Base-by-base conservation (phyloP, 2,329 filamentous ascomycete genomes). In the Talaromyces verruculosus region DNA sequence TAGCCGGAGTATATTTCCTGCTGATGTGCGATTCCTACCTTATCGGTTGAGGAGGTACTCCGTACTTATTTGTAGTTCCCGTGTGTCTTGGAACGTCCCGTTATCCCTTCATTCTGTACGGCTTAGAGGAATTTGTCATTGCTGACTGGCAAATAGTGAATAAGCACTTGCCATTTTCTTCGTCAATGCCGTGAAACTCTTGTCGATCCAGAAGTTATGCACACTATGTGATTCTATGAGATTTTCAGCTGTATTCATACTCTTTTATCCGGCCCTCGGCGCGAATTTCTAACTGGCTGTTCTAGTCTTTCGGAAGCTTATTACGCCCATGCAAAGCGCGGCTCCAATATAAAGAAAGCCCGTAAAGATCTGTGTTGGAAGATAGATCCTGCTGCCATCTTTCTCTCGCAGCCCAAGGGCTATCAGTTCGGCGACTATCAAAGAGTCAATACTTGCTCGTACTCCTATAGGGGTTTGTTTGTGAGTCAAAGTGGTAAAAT, bases 201-300 rank as follows among this genome's bases (percentile, higher is more conserved):
- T 49, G 45, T 49, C 45, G 45, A 25, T 49, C 45, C 45, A 25
- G 45, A 4, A 13, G 45, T 49, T 6, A 10, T 49, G 19, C 22
- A 49, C 10, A 11, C 41, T 25, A 49, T 49, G 11, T 13, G 11
- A 28, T 15, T 15, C 5, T 28, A 47, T 47, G 15, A 41, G 43
- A 47, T 47, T 4, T 11, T 22, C 19, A 10, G 19, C 19, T 47
- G 15, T 22, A 22, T 47, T n/a, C 28, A 10, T 33, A 33, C 25
- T 53, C 49, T 30, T 33, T 30, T 53, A 33, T 53, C 8, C 6
- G 25, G 17, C 10, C 49, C 17, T 30, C 22, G 13, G 25, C n/a
- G 49, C 28, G 13, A 33, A 33, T 8, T n/a, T 53, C 49, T 53
- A 53, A 33, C 13, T 83, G 35, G 55, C 22, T 62, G 67, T 35